These are phyloP conservation scores for Leishmania turanica DNA, from an alignment of 208 protist genomes.

Conservation along the genomic window DNA sequence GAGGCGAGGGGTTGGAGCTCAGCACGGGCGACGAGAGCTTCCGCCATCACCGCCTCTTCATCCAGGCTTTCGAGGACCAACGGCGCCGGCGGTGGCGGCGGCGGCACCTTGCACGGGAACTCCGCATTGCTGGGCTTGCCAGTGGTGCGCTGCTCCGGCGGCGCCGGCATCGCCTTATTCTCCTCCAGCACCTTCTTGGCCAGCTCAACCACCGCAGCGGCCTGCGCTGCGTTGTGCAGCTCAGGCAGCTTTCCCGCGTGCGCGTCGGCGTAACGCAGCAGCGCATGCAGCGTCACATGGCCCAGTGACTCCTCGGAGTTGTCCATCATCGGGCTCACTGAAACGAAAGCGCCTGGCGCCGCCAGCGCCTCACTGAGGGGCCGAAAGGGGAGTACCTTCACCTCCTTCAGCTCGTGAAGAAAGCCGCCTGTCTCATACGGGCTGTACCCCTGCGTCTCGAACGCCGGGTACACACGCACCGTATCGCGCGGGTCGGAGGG, in stretches of 20 bases:
- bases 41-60: conserved; percentile 44
- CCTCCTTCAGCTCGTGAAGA: conserved; percentile 85
- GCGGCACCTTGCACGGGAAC: conserved; percentile 60
- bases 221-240: conserved; percentile 69
- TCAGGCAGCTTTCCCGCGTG: conserved; percentile 55
- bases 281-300: conserved; percentile 61
- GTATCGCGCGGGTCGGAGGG: conserved; percentile 71
- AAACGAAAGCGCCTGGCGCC: conserved; percentile 69
- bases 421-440: conserved; percentile 86
- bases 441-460: conserved; percentile 69
- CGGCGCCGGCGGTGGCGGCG: conserved; percentile 61
- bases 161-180: conserved; percentile 48
- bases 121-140: conserved; percentile 47
- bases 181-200: conserved; percentile 59
- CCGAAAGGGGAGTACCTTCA: conserved; percentile 54
- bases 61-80: conserved; percentile 63
- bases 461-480: conserved; percentile 86
- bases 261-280: conserved; percentile 73
- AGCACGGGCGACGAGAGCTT: conserved; percentile 68
- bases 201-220: conserved; percentile 56
- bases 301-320: conserved; percentile 75
- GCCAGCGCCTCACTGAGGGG: conserved; percentile 55
- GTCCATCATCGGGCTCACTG: conserved; percentile 89
- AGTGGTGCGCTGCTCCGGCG: conserved; percentile 4
- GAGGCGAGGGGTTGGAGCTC: conserved; percentile 91